phyloP scores from a whole-genome alignment of 805 yeast genomes.

The Pichia eremophila region DNA sequence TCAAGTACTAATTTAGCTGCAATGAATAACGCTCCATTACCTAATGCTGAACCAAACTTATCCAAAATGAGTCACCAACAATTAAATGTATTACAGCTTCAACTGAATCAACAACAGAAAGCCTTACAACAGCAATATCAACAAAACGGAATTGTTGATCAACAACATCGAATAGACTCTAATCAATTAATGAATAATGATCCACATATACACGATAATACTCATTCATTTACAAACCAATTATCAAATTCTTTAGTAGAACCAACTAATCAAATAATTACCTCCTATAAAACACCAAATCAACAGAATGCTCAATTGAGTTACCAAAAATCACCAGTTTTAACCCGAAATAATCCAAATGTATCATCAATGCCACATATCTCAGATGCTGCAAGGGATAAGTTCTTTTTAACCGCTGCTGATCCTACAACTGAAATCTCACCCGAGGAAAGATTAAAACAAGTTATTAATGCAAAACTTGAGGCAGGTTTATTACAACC shows the following conservation, averaged over 20 bases:
- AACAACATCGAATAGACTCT: background rate
- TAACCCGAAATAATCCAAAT: background rate
- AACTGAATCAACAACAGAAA: conserved; percentile 6
- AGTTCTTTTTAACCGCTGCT: conserved; percentile 91
- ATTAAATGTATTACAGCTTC: conserved; percentile 3
- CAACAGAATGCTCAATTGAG: conserved; percentile 1
- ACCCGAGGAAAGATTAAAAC: conserved; percentile 87
- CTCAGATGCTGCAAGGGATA: conserved; percentile 79
- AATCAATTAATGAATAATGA: background rate
- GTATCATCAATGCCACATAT: conserved; percentile 23
- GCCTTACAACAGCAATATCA: conserved; percentile 3
- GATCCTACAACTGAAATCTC: conserved; percentile 93
- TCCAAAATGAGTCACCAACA: conserved; percentile 7
- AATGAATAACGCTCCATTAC: conserved; percentile 10
- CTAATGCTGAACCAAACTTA: background rate
- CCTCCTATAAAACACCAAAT: background rate
- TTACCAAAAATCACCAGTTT: background rate
- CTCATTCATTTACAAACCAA: background rate
- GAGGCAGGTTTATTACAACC: conserved; percentile 92
- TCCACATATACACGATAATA: conserved; percentile 2
- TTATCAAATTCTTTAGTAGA: conserved; percentile 2
- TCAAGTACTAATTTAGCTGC: background rate
- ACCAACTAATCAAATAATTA: background rate
- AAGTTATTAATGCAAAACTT: conserved; percentile 86
- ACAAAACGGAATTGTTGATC: background rate